phyloP scores from a whole-genome alignment of 495 filamentous ascomycete species.

The Articulospora tetracladia region DNA sequence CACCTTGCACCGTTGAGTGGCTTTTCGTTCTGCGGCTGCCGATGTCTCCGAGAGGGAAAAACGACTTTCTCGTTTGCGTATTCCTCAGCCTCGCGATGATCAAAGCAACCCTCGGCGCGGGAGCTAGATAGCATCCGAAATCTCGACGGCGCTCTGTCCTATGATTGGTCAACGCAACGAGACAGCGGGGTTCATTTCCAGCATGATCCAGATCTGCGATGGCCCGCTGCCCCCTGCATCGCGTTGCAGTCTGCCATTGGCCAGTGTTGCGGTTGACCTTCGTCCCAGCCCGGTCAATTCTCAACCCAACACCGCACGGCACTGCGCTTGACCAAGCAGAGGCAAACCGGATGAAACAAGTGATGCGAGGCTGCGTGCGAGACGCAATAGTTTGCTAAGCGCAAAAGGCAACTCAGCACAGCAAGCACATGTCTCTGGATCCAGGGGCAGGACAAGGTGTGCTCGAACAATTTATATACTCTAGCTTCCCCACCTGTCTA shows the following conservation, averaged over 20 bases:
- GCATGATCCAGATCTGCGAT: background rate
- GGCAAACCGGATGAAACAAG: background rate
- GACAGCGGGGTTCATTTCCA: background rate
- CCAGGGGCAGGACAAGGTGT: too few species aligned
- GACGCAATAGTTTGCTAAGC: background rate
- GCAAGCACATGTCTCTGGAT: background rate
- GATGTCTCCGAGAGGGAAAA: too few species aligned
- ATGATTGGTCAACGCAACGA: constrained; percentile 11
- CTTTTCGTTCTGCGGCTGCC: background rate
- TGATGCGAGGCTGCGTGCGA: background rate
- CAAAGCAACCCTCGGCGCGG: background rate
- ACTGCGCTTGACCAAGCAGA: too few species aligned
- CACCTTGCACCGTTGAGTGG: too few species aligned
- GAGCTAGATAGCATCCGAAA: background rate
- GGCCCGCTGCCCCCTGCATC: background rate
- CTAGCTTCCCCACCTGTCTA: background rate
- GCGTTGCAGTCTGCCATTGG: background rate
- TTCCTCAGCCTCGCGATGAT: background rate
- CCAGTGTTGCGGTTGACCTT: background rate
- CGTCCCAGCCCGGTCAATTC: too few species aligned
- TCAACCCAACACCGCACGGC: too few species aligned
- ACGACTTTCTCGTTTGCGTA: too few species aligned
- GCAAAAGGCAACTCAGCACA: background rate
- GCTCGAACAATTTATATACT: background rate
- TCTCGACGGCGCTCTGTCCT: constrained; percentile 7